These are phyloP conservation scores for Aspergillus haitiensis DNA, from an alignment of 495 filamentous ascomycete species.

Conservation along the genomic window DNA sequence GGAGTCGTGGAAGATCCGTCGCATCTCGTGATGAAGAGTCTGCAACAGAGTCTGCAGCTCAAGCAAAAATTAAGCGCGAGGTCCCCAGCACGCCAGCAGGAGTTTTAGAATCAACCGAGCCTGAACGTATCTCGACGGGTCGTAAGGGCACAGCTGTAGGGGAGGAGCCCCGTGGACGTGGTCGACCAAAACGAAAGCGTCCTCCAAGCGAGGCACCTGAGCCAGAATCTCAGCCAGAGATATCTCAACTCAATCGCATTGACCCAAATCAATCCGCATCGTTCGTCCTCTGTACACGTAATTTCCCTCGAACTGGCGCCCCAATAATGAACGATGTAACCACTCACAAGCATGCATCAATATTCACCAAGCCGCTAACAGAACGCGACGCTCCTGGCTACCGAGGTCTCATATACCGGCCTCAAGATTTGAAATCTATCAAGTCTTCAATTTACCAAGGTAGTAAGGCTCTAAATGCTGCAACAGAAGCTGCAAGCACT, in stretches of 20 bases:
- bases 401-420: constrained; percentile 77
- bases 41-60: constrained; percentile 43
- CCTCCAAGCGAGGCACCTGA: constrained; percentile 40
- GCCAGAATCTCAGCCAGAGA: constrained; percentile 32
- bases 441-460: constrained; percentile 75
- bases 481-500: constrained; percentile 52
- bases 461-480: constrained; percentile 67
- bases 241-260: constrained; percentile 33
- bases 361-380: constrained; percentile 80
- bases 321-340: constrained; percentile 83
- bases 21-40: constrained; percentile 56
- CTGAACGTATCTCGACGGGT: constrained; percentile 49
- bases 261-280: constrained; percentile 53
- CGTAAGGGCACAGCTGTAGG: constrained; percentile 42
- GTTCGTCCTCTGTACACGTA: constrained; percentile 68
- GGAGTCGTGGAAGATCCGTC: constrained; percentile 60
- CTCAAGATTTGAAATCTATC: constrained; percentile 88
- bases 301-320: constrained; percentile 73
- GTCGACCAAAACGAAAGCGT: constrained; percentile 43
- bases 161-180: constrained; percentile 35
- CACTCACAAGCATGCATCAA: constrained; percentile 81
- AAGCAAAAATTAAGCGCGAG: constrained; percentile 65
- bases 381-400: constrained; percentile 88
- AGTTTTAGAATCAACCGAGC: constrained; percentile 35
- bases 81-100: constrained; percentile 56